phyloP scores from a whole-genome alignment of 2,329 filamentous ascomycete species.

The Botrytis pseudocinerea region DNA sequence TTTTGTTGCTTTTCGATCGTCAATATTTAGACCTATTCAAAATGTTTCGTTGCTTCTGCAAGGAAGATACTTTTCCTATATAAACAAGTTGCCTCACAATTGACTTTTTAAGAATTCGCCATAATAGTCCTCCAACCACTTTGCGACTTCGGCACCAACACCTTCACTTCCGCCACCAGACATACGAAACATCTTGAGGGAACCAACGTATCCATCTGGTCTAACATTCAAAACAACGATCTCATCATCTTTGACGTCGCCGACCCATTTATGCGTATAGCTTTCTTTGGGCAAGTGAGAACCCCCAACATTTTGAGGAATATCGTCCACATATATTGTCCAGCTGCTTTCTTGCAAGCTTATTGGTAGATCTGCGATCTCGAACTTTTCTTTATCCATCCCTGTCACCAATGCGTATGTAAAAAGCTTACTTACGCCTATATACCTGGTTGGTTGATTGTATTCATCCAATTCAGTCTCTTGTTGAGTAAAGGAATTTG shows the following conservation, averaged over 20 bases:
- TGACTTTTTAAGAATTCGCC: slow-evolving; percentile 45
- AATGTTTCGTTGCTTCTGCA: too few relatives aligned
- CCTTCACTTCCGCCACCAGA: slow-evolving; percentile 40
- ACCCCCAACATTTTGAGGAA: slow-evolving; percentile 51
- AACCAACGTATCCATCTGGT: slow-evolving; percentile 73
- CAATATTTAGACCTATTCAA: neutral
- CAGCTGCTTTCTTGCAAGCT: slow-evolving; percentile 65
- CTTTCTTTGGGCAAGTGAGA: slow-evolving; percentile 50
- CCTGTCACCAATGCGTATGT: slow-evolving; percentile 69
- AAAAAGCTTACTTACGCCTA: slow-evolving; percentile 64
- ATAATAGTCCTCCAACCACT: slow-evolving; percentile 55
- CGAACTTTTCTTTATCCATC: slow-evolving; percentile 62
- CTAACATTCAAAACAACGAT: slow-evolving; percentile 67
- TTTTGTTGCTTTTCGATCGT: too few relatives aligned
- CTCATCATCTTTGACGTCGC: slow-evolving; percentile 53
- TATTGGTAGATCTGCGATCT: slow-evolving; percentile 64
- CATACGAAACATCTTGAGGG: slow-evolving; percentile 45
- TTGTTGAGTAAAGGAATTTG: slow-evolving; percentile 60
- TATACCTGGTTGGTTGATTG: slow-evolving; percentile 67
- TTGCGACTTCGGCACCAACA: slow-evolving; percentile 41
- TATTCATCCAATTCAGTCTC: slow-evolving; percentile 67
- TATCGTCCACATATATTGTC: slow-evolving; percentile 72
- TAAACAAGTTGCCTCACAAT: neutral
- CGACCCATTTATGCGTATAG: slow-evolving; percentile 62
- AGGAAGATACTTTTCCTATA: neutral